Evolutionary conservation across 2,329 filamentous ascomycete species (phyloP), one percentile per base, ranked within the genome.

Genomic region (Hypocreales sp.): DNA sequence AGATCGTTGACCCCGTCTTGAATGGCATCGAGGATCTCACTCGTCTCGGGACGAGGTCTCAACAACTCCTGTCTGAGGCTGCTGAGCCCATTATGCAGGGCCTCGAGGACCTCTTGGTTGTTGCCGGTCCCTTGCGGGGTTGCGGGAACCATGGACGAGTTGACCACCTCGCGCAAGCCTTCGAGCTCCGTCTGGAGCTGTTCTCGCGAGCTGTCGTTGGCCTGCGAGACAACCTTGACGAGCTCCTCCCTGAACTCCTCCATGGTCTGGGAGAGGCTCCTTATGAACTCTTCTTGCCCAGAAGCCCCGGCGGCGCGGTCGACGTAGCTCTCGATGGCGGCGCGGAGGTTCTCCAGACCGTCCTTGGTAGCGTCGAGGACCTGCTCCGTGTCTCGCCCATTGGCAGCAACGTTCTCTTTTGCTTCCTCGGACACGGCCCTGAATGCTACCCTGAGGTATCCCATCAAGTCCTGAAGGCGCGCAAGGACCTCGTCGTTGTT

Each of bases 291-390:
- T 38, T 87, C 77, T 33, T 86, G 82, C 13, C 69, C 70, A 2
- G 73, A 65, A 2, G 70, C 64, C 33, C 79, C 79, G 11, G 72
- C 64, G 7, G 74, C 70, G 25, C 72, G 73, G 40, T 86, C 75
- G 31, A 90, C 73, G 38, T 92, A 92, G 23, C 60, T 61, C 40
- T 93, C 82, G 29, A 95, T 80, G 32, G 92, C 79, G 9, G 61
- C 56, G 8, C 83, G 74, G 6, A 95, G 67, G 38, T 71, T 76
- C 39, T 92, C 83, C 10, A 93, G 64, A 0, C 84, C 84, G 45
- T 92, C 82, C 39, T 83, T 87, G 23, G 92, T 76, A 1, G 83
- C 80, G 47, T 90, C 81, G 5, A 94, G 61, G 9, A 92, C 74
- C 47, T 93, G 82, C 48, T 93, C 84, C 0, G 83, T 87, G 45